Evolutionary conservation across 768 basidiomycete species (phyloP).

Genomic region (Suillus occidentalis): DNA sequence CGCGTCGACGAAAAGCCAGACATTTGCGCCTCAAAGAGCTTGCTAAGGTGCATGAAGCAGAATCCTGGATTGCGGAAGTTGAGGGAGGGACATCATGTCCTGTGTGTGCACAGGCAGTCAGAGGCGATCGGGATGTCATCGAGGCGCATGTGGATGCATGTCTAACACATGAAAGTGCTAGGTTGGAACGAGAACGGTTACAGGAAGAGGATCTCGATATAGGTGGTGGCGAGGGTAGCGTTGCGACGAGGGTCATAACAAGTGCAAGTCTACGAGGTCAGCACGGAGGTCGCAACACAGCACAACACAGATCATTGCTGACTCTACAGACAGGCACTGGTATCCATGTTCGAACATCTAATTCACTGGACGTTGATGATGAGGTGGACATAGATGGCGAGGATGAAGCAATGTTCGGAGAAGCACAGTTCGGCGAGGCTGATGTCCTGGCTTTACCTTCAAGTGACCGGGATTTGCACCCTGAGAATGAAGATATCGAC

Average conservation of each 20-base stretch:
- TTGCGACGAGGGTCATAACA: conserved; percentile 37
- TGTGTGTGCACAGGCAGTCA: conserved; percentile 57
- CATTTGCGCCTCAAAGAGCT: conserved; percentile 67
- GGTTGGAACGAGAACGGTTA: conserved; percentile 36
- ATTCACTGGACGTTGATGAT: conserved; percentile 69
- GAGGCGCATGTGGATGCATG: conserved; percentile 85
- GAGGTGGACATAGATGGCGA: conserved; percentile 82
- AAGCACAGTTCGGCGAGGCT: conserved; percentile 72
- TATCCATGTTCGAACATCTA: conserved; percentile 60
- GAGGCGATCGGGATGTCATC: conserved; percentile 70
- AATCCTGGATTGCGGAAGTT: conserved; percentile 24
- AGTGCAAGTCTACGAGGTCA: conserved; percentile 35
- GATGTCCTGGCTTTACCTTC: conserved; percentile 51
- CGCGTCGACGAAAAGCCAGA: conserved; percentile 68
- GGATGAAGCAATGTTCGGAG: conserved; percentile 64
- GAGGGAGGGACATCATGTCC: conserved; percentile 61
- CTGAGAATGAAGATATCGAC: conserved; percentile 45
- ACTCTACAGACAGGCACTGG: conserved; percentile 54
- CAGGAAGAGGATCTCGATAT: conserved; percentile 33
- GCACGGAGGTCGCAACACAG: conserved; percentile 13
- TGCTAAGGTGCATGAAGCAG: conserved; percentile 59
- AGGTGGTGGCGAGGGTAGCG: conserved; percentile 48
- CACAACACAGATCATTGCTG: not conserved
- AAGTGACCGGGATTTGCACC: conserved; percentile 22
- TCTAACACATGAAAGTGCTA: conserved; percentile 53